Evolutionary conservation across 352 stramenopile species (phyloP).

Genomic region (Phytopythium mirpurense): DNA sequence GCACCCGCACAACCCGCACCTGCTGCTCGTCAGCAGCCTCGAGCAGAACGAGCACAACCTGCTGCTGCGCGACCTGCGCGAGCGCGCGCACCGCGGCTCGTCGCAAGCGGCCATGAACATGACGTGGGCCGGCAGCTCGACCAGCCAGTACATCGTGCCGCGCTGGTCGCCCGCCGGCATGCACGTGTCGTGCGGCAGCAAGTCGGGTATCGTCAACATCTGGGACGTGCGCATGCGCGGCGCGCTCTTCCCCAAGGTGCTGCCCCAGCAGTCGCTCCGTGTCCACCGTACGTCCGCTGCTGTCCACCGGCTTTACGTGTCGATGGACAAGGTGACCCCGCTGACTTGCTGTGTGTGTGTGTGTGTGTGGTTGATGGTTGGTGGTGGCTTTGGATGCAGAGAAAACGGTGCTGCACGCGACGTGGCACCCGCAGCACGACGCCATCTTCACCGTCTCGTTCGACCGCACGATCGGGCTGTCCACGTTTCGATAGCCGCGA

Average conservation of each 20-base stretch:
- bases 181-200: constrained; percentile 70
- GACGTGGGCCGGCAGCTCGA: constrained; percentile 52
- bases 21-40: constrained; percentile 73
- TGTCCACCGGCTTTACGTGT: not conserved
- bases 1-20: constrained; percentile 77
- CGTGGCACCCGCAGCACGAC: constrained; percentile 82
- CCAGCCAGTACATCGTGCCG: constrained; percentile 84
- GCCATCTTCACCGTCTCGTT: constrained; percentile 84
- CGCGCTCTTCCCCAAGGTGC: constrained; percentile 40
- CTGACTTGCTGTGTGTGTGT: not conserved
- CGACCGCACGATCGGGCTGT: constrained; percentile 68
- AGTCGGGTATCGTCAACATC: constrained; percentile 58
- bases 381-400: constrained; percentile 27
- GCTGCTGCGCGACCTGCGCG: constrained; percentile 67
- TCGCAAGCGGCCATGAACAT: constrained; percentile 47
- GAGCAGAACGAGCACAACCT: constrained; percentile 62
- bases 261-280: constrained; percentile 67
- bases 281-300: constrained; percentile 60
- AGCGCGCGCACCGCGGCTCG: constrained; percentile 27
- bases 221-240: constrained; percentile 76
- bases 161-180: constrained; percentile 69
- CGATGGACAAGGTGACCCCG: too few species aligned
- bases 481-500: constrained; percentile 55
- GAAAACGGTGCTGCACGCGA: constrained; percentile 81
- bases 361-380: constrained; percentile 11